Percentiles rank a stretch among this genome's conserved stretches.
phyloP scores from a whole-genome alignment of 768 basidiomycete genomes.

The Russula lepida region DNA sequence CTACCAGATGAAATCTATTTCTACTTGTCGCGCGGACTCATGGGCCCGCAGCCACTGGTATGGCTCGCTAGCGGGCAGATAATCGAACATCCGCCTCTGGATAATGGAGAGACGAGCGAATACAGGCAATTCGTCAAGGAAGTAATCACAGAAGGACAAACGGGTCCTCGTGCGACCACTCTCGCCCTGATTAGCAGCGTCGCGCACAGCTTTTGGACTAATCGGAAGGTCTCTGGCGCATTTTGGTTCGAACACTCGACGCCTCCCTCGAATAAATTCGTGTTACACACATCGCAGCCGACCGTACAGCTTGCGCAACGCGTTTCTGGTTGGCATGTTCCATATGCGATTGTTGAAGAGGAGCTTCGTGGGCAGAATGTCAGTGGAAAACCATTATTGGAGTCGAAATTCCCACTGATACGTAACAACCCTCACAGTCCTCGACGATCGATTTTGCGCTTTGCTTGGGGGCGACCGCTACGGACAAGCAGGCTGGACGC shows the following conservation, averaged over 20 bases:
- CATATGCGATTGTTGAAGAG: conserved; percentile 79
- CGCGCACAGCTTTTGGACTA: conserved; percentile 72
- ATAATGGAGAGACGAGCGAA: conserved; percentile 92
- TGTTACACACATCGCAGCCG: conserved; percentile 66
- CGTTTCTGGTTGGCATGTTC: conserved; percentile 84
- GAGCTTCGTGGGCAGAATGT: conserved; percentile 95
- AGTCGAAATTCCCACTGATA: neutral
- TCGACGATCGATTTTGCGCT: conserved; percentile 95
- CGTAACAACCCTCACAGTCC: conserved; percentile 45
- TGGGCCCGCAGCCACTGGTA: conserved; percentile 85
- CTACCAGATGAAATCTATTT: conserved; percentile 96
- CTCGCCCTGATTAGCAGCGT: conserved; percentile 82
- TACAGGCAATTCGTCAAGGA: conserved; percentile 94
- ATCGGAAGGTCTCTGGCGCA: conserved; percentile 57
- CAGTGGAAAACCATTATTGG: conserved; percentile 29
- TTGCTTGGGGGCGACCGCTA: conserved; percentile 83
- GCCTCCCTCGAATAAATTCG: conserved; percentile 38
- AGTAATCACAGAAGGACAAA: conserved; percentile 90
- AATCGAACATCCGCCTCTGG: conserved; percentile 78
- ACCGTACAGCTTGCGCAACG: conserved; percentile 84
- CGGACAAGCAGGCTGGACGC: conserved; percentile 70
- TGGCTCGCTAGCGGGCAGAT: conserved; percentile 89
- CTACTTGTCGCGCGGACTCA: conserved; percentile 86
- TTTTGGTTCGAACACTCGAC: conserved; percentile 74
- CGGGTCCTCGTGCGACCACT: conserved; percentile 85